Evolutionary conservation across 208 protist genomes (phyloP), one percentile per base, ranked within the genome.

Genomic region (Trypanosoma boissoni): DNA sequence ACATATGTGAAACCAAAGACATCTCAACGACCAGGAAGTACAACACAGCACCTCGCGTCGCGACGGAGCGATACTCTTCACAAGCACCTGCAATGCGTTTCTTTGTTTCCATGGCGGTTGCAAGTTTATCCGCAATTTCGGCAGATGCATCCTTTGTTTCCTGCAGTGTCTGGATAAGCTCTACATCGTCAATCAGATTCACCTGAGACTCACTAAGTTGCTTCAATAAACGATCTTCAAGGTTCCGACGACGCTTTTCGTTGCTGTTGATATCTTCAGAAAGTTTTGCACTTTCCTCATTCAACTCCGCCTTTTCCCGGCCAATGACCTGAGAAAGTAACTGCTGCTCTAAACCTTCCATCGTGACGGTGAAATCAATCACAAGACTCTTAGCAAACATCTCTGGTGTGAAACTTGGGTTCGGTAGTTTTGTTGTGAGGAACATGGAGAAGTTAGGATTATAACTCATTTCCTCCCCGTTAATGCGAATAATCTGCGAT

Each of bases 351-450:
- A 99, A 80, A 58, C 96, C 92, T 72, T 96, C 80, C 80, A 99
- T 98, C n/a, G 98, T 99, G 10, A 99, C 98, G n/a, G 98, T 98
- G 65, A 99, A 99, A 74, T 99, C 97, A 68, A 99, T 99, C 14
- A 99, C 85, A 21, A 97, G 90, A 50, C 94, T 97, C 79, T 98
- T 98, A 26, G 98, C 98, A 60, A 94, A 98, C 41, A 98, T 78
- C 81, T 99, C 98, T 16, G 98, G 98, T 39, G 92, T 95, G 72
- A 98, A 99, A 71, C 92, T 95, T n/a, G 98, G 98, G 77, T 99
- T 99, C 16, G 96, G 82, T 34, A 99, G 76, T 74, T 98, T 99
- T 12, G 98, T 98, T 37, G 97, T 98, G 62, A 99, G 92, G 80
- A 98, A 99, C 29, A 99, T 71, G 29, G 75, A 83, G 64, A 99